Evolutionary conservation across 176 grass and related monocot genomes (phyloP).

Genomic region (Aegilops tauschii): DNA sequence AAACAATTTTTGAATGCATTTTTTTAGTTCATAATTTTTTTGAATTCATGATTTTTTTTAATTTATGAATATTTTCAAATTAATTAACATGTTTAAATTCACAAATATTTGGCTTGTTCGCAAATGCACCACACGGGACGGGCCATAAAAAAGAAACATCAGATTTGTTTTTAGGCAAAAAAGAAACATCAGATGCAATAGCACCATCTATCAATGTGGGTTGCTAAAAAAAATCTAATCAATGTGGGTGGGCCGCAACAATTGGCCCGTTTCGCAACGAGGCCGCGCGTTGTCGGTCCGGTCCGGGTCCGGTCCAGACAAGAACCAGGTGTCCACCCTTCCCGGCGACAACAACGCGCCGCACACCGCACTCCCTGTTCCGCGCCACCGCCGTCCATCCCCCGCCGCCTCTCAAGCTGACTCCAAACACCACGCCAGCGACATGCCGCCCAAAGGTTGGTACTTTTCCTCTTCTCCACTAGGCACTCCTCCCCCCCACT

Average conservation of each 20-base stretch:
- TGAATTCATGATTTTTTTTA: too few species aligned
- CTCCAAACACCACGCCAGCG: slow-evolving; percentile 22
- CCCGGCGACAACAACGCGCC: slow-evolving; percentile 17
- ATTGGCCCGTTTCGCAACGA: background rate
- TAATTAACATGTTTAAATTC: too few species aligned
- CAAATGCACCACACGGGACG: too few species aligned
- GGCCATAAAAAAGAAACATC: too few species aligned
- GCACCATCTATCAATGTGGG: background rate
- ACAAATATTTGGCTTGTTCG: too few species aligned
- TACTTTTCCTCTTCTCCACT: background rate
- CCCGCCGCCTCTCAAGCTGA: background rate
- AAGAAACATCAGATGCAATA: too few species aligned
- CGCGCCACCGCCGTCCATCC: background rate
- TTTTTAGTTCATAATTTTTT: too few species aligned
- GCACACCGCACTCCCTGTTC: background rate
- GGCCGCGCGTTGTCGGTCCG: background rate
- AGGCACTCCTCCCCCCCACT: background rate
- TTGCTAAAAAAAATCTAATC: background rate
- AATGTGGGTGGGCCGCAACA: background rate
- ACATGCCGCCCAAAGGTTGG: slow-evolving; percentile 48
- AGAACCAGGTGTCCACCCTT: background rate
- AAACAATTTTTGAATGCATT: too few species aligned
- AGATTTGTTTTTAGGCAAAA: too few species aligned
- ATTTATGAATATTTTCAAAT: too few species aligned
- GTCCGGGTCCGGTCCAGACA: background rate